Conservation (phyloP, 257 asterid genomes). For the Parsonsia alboflavescens region DNA sequence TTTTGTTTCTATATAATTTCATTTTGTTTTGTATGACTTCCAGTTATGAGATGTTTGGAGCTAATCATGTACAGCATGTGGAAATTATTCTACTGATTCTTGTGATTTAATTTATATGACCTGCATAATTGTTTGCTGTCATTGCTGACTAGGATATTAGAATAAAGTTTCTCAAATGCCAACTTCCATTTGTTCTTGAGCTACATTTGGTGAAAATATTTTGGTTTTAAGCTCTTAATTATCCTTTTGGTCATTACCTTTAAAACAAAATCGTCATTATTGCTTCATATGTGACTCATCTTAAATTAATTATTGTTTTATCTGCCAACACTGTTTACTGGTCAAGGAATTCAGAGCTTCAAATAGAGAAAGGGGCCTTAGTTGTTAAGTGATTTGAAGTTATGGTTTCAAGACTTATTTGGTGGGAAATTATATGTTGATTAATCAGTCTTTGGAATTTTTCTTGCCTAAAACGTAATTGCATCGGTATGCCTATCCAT, state of each 20-base stretch:
- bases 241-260: neutral
- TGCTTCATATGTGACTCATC: neutral
- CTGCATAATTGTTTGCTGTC: neutral
- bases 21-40: neutral
- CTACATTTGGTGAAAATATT: neutral
- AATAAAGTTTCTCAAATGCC: neutral
- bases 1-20: neutral
- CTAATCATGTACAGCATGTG: neutral
- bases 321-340: neutral
- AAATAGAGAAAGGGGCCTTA: neutral
- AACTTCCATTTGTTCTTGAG: neutral
- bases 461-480: neutral
- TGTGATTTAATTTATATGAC: neutral
- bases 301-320: neutral
- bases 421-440: neutral
- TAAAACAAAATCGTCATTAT: neutral
- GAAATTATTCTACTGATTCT: neutral
- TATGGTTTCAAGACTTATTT: neutral
- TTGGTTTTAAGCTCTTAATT: neutral
- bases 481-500: neutral
- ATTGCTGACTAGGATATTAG: neutral
- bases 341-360: neutral
- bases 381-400: neutral
- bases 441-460: neutral
- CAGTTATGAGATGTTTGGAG: neutral